Base-by-base conservation (phyloP, 2,329 filamentous ascomycete species). In the Trichoderma gracile region DNA sequence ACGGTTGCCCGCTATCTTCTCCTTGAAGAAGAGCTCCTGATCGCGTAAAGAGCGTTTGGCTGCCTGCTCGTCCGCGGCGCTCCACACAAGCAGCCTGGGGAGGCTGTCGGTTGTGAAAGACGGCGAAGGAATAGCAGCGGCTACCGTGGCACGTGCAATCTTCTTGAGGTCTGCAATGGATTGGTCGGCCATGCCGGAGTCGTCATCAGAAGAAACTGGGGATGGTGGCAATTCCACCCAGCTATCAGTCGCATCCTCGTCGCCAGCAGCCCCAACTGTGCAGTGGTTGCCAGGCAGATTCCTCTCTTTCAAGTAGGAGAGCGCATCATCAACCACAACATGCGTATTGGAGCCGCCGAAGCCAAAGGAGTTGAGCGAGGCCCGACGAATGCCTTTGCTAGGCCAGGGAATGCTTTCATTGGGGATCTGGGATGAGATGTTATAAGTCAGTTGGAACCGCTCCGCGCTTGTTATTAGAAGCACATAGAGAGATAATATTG, bases 341-440 rank as follows among this genome's bases (percentile, higher is more conserved):
- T 82, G 80, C 0, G 75, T 76, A 56, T 82, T 82, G 2, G 79
- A 79, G 40, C 81, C 81, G 4, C 81, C 81, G 67, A 78, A 82
- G 1, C 81, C 81, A 66, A 82, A 83, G 38, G 75, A 79, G 70
- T 82, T 82, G 55, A 83, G 73, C 47, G 76, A 78, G 15, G 74
- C 78, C 17, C 80, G 76, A 1, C 78, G 74, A 8, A 77, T 67
- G 14, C 77, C 77, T 8, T 33, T 33, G 1, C 69, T 43, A 0
- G 77, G 78, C 77, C 78, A 80, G 4, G 69, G 64, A 0, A 70
- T 75, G 19, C 75, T 69, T 9, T 72, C 66, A 0, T 67, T 69
- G 0, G 78, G 74, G 7, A 76, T 56, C 60, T 63, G 40, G 8
- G 21, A 50, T 9, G 12, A 14, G 10, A 9, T 5, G 21, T 15